Conservation (phyloP, 2,329 filamentous ascomycete genomes). For the Elsinoe perseae region DNA sequence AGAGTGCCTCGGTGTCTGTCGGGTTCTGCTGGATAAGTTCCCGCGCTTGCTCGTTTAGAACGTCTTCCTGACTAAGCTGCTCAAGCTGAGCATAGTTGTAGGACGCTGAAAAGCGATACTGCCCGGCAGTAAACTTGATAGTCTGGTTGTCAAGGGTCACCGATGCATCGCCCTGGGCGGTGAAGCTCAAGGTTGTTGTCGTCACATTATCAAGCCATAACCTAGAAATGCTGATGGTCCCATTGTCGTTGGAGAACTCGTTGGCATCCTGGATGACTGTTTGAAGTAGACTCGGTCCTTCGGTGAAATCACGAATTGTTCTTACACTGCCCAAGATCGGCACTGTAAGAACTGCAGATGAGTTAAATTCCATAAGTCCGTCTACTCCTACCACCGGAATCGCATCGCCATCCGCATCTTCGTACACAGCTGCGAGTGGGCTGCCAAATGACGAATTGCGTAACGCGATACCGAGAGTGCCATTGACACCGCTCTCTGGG, state of each 20-base stretch:
- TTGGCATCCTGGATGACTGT: constrained; percentile 50
- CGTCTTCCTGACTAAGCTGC: constrained; percentile 44
- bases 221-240: constrained; percentile 44
- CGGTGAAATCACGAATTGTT: constrained; percentile 55
- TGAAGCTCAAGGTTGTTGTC: constrained; percentile 46
- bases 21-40: constrained; percentile 40
- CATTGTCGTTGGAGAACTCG: constrained; percentile 34
- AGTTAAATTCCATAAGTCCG: constrained; percentile 50
- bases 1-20: constrained; percentile 46
- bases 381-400: constrained; percentile 41
- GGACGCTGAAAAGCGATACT: constrained; percentile 51
- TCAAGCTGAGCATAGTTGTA: constrained; percentile 56
- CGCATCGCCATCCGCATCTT: constrained; percentile 23
- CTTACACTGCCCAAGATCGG: constrained; percentile 56
- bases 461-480: constrained; percentile 46
- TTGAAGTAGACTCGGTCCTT: constrained; percentile 48
- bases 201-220: constrained; percentile 58
- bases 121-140: constrained; percentile 44
- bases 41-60: constrained; percentile 44
- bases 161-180: constrained; percentile 28
- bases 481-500: constrained; percentile 47
- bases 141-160: constrained; percentile 38
- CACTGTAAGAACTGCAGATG: constrained; percentile 47
- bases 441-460: constrained; percentile 41
- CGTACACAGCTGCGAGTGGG: constrained; percentile 42